Percentiles rank a stretch among this genome's conserved stretches.
phyloP scores from a whole-genome alignment of 208 protist genomes.

The Trypanosoma lewisi region DNA sequence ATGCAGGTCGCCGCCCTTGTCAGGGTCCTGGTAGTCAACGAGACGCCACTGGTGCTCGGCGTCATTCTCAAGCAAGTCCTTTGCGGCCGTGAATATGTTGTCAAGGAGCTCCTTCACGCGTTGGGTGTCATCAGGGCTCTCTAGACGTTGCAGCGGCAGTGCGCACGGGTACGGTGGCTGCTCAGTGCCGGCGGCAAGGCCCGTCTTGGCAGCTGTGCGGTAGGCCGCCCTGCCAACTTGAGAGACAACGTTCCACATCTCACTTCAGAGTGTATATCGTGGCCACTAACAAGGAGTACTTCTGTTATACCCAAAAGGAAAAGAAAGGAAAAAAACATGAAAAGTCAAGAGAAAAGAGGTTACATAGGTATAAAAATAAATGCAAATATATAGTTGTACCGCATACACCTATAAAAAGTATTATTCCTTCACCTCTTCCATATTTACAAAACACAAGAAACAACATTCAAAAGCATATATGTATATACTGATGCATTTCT shows the following conservation, averaged over 20 bases:
- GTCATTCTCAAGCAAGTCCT: conserved; percentile 61
- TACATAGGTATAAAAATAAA: neutral
- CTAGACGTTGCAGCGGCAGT: conserved; percentile 61
- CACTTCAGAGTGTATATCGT: neutral
- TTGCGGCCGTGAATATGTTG: conserved; percentile 44
- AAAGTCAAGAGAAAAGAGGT: too few species aligned
- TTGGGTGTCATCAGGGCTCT: conserved; percentile 39
- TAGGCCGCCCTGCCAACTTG: conserved; percentile 71
- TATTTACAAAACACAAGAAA: too few species aligned
- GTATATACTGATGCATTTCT: neutral
- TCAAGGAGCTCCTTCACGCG: conserved; percentile 52
- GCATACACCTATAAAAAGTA: too few species aligned
- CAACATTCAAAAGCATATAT: too few species aligned
- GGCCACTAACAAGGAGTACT: too few species aligned
- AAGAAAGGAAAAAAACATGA: too few species aligned
- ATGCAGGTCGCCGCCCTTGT: conserved; percentile 62
- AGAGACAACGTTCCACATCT: conserved; percentile 72
- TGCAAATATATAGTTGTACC: too few species aligned
- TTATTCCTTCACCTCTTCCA: too few species aligned
- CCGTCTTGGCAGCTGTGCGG: conserved; percentile 71
- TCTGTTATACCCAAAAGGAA: too few species aligned
- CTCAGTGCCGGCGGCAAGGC: conserved; percentile 63
- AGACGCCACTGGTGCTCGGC: conserved; percentile 55
- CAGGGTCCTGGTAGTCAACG: conserved; percentile 67
- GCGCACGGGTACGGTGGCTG: conserved; percentile 86